These are phyloP conservation scores for Trichosporon coremiiforme DNA, from an alignment of 1,284 basidiomycete species.

Conservation along the genomic window DNA sequence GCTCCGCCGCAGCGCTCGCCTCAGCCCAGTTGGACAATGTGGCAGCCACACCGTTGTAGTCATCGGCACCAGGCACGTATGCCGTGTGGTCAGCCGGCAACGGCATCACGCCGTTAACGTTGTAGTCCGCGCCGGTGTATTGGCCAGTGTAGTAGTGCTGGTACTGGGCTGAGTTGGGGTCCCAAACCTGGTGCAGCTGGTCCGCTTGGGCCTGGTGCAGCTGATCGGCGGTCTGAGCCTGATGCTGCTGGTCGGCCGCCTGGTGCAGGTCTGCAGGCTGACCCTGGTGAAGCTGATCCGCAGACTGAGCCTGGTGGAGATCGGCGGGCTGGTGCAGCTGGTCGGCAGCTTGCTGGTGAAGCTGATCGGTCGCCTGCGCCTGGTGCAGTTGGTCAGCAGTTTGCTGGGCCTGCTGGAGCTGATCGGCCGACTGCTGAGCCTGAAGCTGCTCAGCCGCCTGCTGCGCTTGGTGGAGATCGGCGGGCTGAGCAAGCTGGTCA, in stretches of 20 bases:
- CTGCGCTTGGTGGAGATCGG: not conserved
- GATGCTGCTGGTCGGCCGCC: constrained; percentile 4
- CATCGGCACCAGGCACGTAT: constrained; percentile 24
- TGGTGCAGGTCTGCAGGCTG: constrained; percentile 10
- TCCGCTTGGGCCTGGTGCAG: constrained; percentile 13
- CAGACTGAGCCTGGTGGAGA: not conserved
- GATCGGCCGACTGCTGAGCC: not conserved
- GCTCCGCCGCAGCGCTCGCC: constrained; percentile 22
- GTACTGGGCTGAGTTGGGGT: constrained; percentile 15
- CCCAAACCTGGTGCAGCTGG: constrained; percentile 15
- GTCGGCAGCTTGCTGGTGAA: constrained; percentile 6
- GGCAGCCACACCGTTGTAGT: constrained; percentile 29
- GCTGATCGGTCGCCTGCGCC: not conserved
- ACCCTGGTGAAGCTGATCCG: constrained; percentile 9
- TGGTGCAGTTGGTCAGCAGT: not conserved
- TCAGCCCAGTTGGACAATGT: constrained; percentile 32
- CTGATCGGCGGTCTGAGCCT: constrained; percentile 3
- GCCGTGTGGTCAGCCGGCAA: constrained; percentile 23
- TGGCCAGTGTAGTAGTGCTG: constrained; percentile 16
- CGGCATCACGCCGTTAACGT: constrained; percentile 15
- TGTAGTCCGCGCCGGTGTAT: constrained; percentile 14
- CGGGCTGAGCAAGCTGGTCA: constrained; percentile 4
- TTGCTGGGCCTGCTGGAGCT: constrained; percentile 11
- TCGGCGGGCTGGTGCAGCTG: constrained; percentile 10
- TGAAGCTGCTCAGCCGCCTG: constrained; percentile 9